Evolutionary conservation across 2,329 filamentous ascomycete species (phyloP).

Genomic region (Stagonosporopsis chrysanthemi): DNA sequence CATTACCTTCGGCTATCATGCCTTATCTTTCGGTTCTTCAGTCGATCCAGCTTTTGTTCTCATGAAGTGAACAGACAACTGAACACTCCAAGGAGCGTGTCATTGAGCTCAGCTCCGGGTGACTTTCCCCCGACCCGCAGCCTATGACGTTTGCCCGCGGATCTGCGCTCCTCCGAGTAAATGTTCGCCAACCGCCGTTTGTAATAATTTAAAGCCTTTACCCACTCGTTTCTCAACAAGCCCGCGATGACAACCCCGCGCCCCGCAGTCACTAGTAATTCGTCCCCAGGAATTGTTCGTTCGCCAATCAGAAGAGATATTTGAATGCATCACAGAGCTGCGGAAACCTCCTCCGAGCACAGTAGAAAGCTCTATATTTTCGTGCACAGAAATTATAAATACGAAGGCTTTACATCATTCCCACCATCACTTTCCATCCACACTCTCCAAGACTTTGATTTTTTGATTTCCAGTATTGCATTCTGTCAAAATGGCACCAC

Average conservation of each 20-base stretch:
- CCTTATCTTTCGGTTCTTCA: not conserved
- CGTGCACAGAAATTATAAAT: constrained; percentile 11
- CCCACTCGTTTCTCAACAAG: not conserved
- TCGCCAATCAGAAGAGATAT: constrained; percentile 7
- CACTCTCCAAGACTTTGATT: not conserved
- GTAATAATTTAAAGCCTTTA: not conserved
- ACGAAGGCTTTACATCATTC: not conserved
- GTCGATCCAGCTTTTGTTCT: not conserved
- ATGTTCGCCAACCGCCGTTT: constrained; percentile 6
- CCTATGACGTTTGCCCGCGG: not conserved
- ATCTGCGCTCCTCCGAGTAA: constrained; percentile 11
- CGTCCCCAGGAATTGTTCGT: not conserved
- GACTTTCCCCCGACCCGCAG: not conserved
- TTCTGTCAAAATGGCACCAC: constrained; percentile 12
- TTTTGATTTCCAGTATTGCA: not conserved
- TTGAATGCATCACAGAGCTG: not conserved
- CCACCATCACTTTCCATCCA: not conserved
- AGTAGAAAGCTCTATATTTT: constrained; percentile 9
- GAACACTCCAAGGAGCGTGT: not conserved
- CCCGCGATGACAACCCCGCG: not conserved
- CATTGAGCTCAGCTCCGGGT: not conserved
- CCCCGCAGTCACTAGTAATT: not conserved
- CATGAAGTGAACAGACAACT: not conserved
- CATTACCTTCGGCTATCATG: not conserved
- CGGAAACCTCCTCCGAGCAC: constrained; percentile 21